These are phyloP conservation scores for Mycena galericulata DNA, from an alignment of 768 basidiomycete genomes.

Conservation along the genomic window DNA sequence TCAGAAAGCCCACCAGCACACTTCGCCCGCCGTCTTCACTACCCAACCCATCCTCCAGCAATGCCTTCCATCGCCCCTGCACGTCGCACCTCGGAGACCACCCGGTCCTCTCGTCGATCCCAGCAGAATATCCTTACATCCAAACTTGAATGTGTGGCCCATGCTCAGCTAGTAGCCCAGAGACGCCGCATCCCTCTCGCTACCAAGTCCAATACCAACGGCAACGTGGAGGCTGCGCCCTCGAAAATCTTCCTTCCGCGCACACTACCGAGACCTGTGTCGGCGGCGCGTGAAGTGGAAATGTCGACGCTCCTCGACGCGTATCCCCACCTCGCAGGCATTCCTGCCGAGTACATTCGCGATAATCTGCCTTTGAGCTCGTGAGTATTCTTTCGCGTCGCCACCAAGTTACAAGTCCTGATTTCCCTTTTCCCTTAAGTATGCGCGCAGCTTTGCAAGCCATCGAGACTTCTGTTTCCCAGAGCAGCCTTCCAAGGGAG, in stretches of 20 bases:
- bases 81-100: neutral
- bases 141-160: conserved; percentile 23
- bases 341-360: conserved; percentile 37
- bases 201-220: conserved; percentile 20
- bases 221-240: conserved; percentile 4
- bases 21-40: neutral
- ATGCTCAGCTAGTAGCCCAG: conserved; percentile 14
- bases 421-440: conserved; percentile 21
- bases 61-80: conserved; percentile 19
- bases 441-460: conserved; percentile 34
- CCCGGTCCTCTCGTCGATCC: conserved; percentile 13
- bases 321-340: conserved; percentile 30
- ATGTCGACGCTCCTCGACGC: conserved; percentile 18
- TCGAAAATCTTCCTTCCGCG: conserved; percentile 34
- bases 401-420: conserved; percentile 4
- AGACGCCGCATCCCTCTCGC: conserved; percentile 28
- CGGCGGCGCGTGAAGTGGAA: conserved; percentile 35
- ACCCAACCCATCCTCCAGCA: neutral
- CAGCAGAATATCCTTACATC: neutral
- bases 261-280: conserved; percentile 36
- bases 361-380: conserved; percentile 27
- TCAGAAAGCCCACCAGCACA: neutral
- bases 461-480: neutral
- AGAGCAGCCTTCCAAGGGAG: conserved; percentile 35
- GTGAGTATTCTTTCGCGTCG: conserved; percentile 24